Conservation (phyloP, 1,284 basidiomycete genomes). For the Leccinum pachyderme region DNA sequence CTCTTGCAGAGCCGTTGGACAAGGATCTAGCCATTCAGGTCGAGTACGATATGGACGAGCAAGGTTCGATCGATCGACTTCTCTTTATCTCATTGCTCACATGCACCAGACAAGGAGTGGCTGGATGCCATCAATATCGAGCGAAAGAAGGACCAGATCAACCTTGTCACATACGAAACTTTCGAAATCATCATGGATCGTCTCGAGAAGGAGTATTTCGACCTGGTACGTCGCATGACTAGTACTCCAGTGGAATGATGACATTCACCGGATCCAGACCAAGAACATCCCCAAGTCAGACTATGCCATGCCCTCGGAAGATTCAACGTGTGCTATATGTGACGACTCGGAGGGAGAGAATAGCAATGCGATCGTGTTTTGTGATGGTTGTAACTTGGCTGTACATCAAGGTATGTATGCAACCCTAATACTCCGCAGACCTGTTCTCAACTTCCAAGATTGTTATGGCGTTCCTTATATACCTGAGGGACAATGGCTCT, state of each 20-base stretch:
- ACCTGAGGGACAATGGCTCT: slow-evolving; percentile 99
- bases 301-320: slow-evolving; percentile 82
- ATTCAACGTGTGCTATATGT: slow-evolving; percentile 95
- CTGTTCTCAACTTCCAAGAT: slow-evolving; percentile 50
- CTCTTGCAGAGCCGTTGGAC: slow-evolving; percentile 80
- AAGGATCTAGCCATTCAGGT: slow-evolving; percentile 90
- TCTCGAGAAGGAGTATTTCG: slow-evolving; percentile 99
- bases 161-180: slow-evolving; percentile 76
- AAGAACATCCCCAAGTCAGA: slow-evolving; percentile 88
- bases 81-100: neutral
- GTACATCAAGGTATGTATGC: slow-evolving; percentile 86
- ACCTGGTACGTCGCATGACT: slow-evolving; percentile 61
- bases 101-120: slow-evolving; percentile 85
- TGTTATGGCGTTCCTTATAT: slow-evolving; percentile 99
- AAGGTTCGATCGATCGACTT: slow-evolving; percentile 58
- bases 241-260: neutral
- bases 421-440: neutral
- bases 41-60: slow-evolving; percentile 99
- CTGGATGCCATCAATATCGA: slow-evolving; percentile 85
- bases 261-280: slow-evolving; percentile 49
- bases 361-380: slow-evolving; percentile 98
- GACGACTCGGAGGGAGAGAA: slow-evolving; percentile 99
- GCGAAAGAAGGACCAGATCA: slow-evolving; percentile 75
- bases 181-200: slow-evolving; percentile 98
- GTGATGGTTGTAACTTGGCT: slow-evolving; percentile 98